Percentiles rank a stretch among this genome's conserved stretches.
phyloP scores from a whole-genome alignment of 768 basidiomycete species.

The Leccinum pellstonianum region DNA sequence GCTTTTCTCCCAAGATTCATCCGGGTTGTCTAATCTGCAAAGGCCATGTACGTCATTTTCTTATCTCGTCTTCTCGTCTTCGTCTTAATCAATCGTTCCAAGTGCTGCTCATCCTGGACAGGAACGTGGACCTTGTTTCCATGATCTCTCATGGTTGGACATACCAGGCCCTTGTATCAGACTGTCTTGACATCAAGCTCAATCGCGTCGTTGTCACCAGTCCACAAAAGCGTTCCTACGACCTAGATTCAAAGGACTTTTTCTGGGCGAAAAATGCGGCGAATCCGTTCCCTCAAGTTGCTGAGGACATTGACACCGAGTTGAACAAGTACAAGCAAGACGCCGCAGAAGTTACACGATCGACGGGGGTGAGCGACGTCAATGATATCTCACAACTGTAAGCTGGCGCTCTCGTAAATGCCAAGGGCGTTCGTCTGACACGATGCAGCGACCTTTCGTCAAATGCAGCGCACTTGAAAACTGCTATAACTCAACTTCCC shows the following conservation, averaged over 20 bases:
- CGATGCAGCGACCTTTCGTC: slow-evolving; percentile 71
- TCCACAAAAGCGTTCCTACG: slow-evolving; percentile 79
- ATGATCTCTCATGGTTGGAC: slow-evolving; percentile 98
- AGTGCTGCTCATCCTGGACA: slow-evolving; percentile 93
- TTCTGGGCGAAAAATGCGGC: slow-evolving; percentile 98
- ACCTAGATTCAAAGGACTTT: slow-evolving; percentile 97
- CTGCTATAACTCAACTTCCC: slow-evolving; percentile 94
- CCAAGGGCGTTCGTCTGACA: slow-evolving; percentile 8
- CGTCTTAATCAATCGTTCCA: slow-evolving; percentile 10
- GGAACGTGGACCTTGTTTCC: slow-evolving; percentile 92
- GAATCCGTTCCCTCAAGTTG: slow-evolving; percentile 96
- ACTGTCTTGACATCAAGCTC: slow-evolving; percentile 95
- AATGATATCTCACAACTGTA: slow-evolving; percentile 94
- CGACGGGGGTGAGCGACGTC: slow-evolving; percentile 93
- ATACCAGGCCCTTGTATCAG: slow-evolving; percentile 96
- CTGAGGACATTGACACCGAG: slow-evolving; percentile 93
- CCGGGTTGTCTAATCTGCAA: slow-evolving; percentile 82
- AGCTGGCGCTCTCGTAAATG: slow-evolving; percentile 29
- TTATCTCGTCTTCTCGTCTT: not conserved
- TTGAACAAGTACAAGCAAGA: slow-evolving; percentile 92
- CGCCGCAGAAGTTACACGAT: slow-evolving; percentile 93
- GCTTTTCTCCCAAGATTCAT: slow-evolving; percentile 76
- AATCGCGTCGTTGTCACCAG: slow-evolving; percentile 87
- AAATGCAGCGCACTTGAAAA: slow-evolving; percentile 93
- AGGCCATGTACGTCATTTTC: slow-evolving; percentile 65